These are phyloP conservation scores for Phytophthora rubi DNA, from an alignment of 352 stramenopile genomes.

Conservation along the genomic window DNA sequence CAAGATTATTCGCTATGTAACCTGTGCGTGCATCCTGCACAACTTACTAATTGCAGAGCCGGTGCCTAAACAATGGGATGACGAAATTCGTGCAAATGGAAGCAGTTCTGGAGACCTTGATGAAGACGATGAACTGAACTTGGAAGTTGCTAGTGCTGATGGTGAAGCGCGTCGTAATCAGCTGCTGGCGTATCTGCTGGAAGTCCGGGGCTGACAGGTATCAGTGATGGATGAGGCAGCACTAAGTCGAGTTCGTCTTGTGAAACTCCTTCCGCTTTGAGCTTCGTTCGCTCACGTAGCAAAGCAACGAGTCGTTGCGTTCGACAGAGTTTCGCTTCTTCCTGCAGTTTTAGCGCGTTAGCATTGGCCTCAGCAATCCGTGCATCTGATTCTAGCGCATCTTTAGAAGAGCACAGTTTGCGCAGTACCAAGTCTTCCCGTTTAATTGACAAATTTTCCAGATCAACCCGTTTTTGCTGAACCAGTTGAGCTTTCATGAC, in stretches of 20 bases:
- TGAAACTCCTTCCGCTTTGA: slow-evolving; percentile 3
- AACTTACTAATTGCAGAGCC: slow-evolving; percentile 8
- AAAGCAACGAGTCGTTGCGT: slow-evolving; percentile 1
- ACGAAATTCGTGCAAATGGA: background rate
- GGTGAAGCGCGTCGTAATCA: slow-evolving; percentile 11
- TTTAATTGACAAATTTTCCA: background rate
- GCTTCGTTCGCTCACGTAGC: slow-evolving; percentile 9
- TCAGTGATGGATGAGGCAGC: background rate
- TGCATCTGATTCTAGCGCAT: background rate
- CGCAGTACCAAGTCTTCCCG: no score
- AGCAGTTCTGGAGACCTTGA: slow-evolving; percentile 2
- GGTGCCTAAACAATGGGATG: background rate
- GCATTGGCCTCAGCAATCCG: slow-evolving; percentile 7
- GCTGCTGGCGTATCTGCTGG: slow-evolving; percentile 9
- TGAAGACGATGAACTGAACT: slow-evolving; percentile 11
- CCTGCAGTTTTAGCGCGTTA: slow-evolving; percentile 4
- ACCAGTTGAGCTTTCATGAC: background rate
- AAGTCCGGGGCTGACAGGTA: background rate
- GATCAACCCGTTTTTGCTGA: background rate
- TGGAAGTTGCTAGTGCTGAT: background rate
- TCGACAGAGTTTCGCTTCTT: slow-evolving; percentile 4
- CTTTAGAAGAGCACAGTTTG: background rate
- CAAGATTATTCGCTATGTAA: background rate
- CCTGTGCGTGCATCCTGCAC: slow-evolving; percentile 1
- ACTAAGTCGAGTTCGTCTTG: slow-evolving; percentile 6